A percentile compares a stretch with the other conserved stretches of the same genome.
Conservation (phyloP, 768 basidiomycete genomes). For the Albatrellus ellisii region DNA sequence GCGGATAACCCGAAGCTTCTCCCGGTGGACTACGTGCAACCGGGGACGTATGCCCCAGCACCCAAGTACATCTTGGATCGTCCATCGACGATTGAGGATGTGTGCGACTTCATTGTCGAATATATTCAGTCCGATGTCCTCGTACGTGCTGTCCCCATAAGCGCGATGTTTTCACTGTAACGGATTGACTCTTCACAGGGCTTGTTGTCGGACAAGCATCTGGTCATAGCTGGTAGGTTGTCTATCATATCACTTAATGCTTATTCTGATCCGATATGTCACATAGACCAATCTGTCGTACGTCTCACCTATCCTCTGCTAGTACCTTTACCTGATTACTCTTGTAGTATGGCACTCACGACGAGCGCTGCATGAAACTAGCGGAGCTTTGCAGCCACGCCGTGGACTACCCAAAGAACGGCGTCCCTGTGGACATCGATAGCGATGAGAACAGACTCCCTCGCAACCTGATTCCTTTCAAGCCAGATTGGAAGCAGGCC, state of each 20-base stretch:
- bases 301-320: not conserved
- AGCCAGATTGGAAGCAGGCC: slow-evolving; percentile 65
- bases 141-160: slow-evolving; percentile 25
- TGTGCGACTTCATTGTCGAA: slow-evolving; percentile 72
- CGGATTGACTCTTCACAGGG: slow-evolving; percentile 39
- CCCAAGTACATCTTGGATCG: slow-evolving; percentile 15
- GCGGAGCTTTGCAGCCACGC: slow-evolving; percentile 53
- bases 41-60: slow-evolving; percentile 37
- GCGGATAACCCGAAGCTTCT: slow-evolving; percentile 42
- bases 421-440: slow-evolving; percentile 45
- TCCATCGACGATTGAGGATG: slow-evolving; percentile 49
- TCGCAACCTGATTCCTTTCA: slow-evolving; percentile 42
- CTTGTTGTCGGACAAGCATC: slow-evolving; percentile 52
- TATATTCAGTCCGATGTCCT: slow-evolving; percentile 77
- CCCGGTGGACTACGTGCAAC: slow-evolving; percentile 31
- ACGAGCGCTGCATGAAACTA: slow-evolving; percentile 40
- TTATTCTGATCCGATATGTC: not conserved
- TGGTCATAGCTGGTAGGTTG: slow-evolving; percentile 54
- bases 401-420: slow-evolving; percentile 75
- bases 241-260: too few species aligned
- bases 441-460: slow-evolving; percentile 29
- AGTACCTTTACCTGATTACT: not conserved
- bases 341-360: slow-evolving; percentile 48
- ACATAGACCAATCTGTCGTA: slow-evolving; percentile 59
- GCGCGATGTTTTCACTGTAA: too few species aligned